A percentile compares a stretch with the other conserved stretches of the same genome.
Conservation (phyloP, 371 early-diverging fungal genomes). For the Rhizopus microsporus region DNA sequence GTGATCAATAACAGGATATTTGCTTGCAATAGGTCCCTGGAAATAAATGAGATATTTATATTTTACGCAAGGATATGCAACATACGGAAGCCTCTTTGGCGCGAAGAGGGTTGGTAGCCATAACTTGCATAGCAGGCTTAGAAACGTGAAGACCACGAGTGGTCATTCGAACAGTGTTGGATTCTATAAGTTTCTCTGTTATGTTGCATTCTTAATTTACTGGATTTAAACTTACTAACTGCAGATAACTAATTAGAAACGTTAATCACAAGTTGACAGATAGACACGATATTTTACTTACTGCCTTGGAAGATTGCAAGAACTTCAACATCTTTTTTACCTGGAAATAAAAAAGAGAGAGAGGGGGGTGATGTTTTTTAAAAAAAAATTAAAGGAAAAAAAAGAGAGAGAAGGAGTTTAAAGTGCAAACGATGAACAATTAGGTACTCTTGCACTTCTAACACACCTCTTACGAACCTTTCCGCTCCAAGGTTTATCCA, state of each 20-base stretch:
- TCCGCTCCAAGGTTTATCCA: not conserved
- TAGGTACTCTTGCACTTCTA: not conserved
- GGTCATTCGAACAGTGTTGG: slow-evolving; percentile 18
- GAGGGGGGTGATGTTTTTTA: slow-evolving; percentile 22
- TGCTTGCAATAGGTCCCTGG: slow-evolving; percentile 62
- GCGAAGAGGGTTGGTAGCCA: slow-evolving; percentile 71
- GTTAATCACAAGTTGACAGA: not conserved
- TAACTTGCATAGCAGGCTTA: slow-evolving; percentile 67
- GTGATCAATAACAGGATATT: slow-evolving; percentile 96
- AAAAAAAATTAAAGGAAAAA: slow-evolving; percentile 11
- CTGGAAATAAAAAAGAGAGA: slow-evolving; percentile 10
- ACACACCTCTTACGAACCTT: slow-evolving; percentile 1
- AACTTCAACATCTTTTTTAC: slow-evolving; percentile 30
- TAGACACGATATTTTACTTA: slow-evolving; percentile 9
- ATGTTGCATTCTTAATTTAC: not conserved
- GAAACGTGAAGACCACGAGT: slow-evolving; percentile 38
- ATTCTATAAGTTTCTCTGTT: slow-evolving; percentile 6
- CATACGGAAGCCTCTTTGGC: slow-evolving; percentile 70
- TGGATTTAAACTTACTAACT: slow-evolving; percentile 19
- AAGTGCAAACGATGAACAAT: not conserved
- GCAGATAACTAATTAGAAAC: slow-evolving; percentile 18
- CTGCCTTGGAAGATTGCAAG: slow-evolving; percentile 30
- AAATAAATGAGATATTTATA: slow-evolving; percentile 1
- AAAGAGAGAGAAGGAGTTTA: slow-evolving; percentile 14
- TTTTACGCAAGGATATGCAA: not conserved